A percentile compares a stretch with the other conserved stretches of the same genome.
Evolutionary conservation across 2,329 filamentous ascomycete species (phyloP).

Genomic region (Pseudocercospora fuligena): DNA sequence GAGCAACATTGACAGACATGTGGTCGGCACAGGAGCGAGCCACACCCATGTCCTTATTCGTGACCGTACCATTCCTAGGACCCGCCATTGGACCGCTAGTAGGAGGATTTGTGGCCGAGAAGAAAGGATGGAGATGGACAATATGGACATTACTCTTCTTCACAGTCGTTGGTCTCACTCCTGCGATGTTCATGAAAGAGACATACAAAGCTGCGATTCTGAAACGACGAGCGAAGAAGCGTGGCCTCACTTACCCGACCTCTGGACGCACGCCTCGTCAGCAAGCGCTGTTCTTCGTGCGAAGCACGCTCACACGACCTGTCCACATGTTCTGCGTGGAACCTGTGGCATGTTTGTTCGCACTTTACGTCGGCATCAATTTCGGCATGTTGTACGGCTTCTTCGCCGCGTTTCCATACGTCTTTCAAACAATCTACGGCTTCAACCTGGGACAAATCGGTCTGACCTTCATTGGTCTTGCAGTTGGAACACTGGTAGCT

Average conservation of each 20-base stretch:
- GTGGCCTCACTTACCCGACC: slow-evolving; percentile 2
- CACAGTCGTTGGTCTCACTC: slow-evolving; percentile 30
- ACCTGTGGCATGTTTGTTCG: slow-evolving; percentile 47
- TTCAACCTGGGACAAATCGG: slow-evolving; percentile 38
- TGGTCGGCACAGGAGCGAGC: slow-evolving; percentile 26
- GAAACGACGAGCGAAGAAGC: slow-evolving; percentile 30
- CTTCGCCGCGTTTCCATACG: slow-evolving; percentile 44
- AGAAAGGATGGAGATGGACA: slow-evolving; percentile 42
- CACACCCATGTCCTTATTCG: slow-evolving; percentile 24
- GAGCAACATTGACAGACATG: slow-evolving; percentile 29
- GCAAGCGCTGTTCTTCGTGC: slow-evolving; percentile 10
- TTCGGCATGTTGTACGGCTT: slow-evolving; percentile 50
- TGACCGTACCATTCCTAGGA: slow-evolving; percentile 19
- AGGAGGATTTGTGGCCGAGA: slow-evolving; percentile 39
- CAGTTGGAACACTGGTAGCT: slow-evolving; percentile 28
- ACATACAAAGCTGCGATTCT: slow-evolving; percentile 41
- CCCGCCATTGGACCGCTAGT: slow-evolving; percentile 38
- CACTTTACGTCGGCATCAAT: slow-evolving; percentile 46
- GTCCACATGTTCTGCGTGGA: slow-evolving; percentile 46
- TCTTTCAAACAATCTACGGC: slow-evolving; percentile 36
- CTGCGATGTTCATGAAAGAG: slow-evolving; percentile 36
- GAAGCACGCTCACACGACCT: slow-evolving; percentile 32
- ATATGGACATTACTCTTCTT: slow-evolving; percentile 38
- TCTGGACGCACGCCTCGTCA: slow-evolving; percentile 9
- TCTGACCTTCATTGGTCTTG: slow-evolving; percentile 38